Evolutionary conservation across 192 early-diverging fungal genomes (phyloP), one percentile per base, ranked within the genome.

Genomic region (Podila epicladia): DNA sequence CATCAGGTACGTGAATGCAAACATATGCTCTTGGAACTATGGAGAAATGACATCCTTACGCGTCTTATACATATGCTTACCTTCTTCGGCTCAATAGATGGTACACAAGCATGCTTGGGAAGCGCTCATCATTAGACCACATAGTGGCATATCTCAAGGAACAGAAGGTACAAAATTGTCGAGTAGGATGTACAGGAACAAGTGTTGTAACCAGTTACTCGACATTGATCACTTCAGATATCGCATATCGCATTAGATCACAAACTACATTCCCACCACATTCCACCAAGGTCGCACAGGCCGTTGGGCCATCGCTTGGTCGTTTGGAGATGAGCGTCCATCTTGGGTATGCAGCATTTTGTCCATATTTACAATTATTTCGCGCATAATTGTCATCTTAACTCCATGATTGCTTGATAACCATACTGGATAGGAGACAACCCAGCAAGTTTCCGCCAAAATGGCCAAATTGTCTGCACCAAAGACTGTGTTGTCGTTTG

Each of bases 61-160:
- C 38, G 12, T 0, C 38, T 2, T 15, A 26, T 65, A 31, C 24
- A 17, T 8, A n/a, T 41, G 29, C 24, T 17, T 12, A 50, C 64
- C 28, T 64, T 22, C 35, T 9, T 32, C 32, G 51, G 33, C 9
- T 33, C 41, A 45, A 58, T 45, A 76, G 87, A 24, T 97, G 96
- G 96, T 97, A 87, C 74, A 93, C 93, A 8, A 92, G 92, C 9
- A 90, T 95, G 87, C 85, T 95, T 5, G 95, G 95, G 20, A 83
- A 88, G 19, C 90, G 88, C 64, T 65, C 64, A 19, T 89, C 93
- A 0, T 67, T 93, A 26, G 75, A 71, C 33, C 77, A 69, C 35
- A 64, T 87, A 58, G 67, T 80, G 28, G 45, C 57, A 8, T 74
- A 83, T 67, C 62, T 92, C 24, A 87, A 85, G 29, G 60, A 72